Base-by-base conservation (phyloP, 2,329 filamentous ascomycete species). In the Aspergillus bombycis region DNA sequence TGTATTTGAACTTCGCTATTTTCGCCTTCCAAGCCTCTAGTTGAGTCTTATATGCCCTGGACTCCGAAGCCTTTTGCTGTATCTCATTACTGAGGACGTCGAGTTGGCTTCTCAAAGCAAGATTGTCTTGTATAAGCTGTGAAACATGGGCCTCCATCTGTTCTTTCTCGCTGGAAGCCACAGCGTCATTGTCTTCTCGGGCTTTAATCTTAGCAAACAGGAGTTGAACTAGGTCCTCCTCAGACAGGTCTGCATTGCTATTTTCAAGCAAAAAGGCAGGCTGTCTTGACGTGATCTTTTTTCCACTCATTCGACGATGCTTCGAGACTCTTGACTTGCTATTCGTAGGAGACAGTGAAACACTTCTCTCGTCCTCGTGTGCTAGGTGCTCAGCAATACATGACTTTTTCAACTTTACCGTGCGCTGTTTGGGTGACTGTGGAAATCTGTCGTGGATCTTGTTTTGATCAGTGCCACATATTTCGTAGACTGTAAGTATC, bases 191-290 rank as follows among this genome's bases (percentile, higher is more conserved):
- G 52, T 79, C 73, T 60, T 79, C 77, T 7, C 78, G 72, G 55
- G 72, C 68, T 48, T 68, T 78, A 26, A 80, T 67, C 53, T 65
- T 75, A 23, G 59, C 62, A 23, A 79, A 77, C 2, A 80, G 64
- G 36, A 79, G 70, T 30, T 76, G 71, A 34, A 78, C 78, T 8
- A 79, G 63, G 36, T 71, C 71, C 34, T 79, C 74, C 58, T 80
- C 77, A 11, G 72, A 73, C 1, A 76, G 60, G 12, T 71, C 61
- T 12, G 61, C 19, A 16, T 19, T 52, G 19, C 41, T 26, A 9
- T 38, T 34, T 9, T 54, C 57, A 9, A 32, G 16, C 50, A 14
- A 26, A 34, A 16, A 36, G 7, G 32, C 52, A 21, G 30, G 12
- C 16, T 34, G 43, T n/a, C 58, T 63, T n/a, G 45, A 46, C 6